Evolutionary conservation across 345 rosid species (phyloP), one percentile per base, ranked within the genome.

Genomic region (Moricandia arvensis): DNA sequence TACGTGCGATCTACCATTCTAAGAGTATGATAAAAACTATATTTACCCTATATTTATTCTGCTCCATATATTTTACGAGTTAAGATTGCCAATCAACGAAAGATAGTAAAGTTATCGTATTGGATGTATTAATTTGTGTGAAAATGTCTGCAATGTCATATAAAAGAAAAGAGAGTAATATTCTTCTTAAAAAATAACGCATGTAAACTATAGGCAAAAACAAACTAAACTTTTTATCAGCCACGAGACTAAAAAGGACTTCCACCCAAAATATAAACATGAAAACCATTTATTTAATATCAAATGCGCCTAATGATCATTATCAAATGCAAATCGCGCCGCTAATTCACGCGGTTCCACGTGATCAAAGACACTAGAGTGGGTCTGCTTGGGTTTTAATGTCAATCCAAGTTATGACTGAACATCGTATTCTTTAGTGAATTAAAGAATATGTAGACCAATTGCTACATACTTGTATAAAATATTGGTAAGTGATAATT

Each of bases 271-370:
- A 47, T 47, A 12, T 26, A 37, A 26, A 61, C 16, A 37, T 26
- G 21, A 62, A 68, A 55, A 47, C 1, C 15, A n/a, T 47, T 13
- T 43, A n/a, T 43, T 24, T 63, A 63, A 59, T 64, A 45, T 43
- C 12, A 68, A 63, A 76, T 37, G 59, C 80, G 63, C 43, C 29
- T 29, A 4, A 29, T 29, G 31, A 29, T 29, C 31, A 29, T 29
- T 29, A 29, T 29, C 31, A 29, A 29, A 29, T 85, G 62, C 85
- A 79, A 79, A 70, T 47, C 30, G 81, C 78, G 79, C 85, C 81
- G 72, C 83, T 76, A 74, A 83, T 66, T 31, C 71, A 74, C 82
- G 82, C 84, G 81, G 80, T 78, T 82, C 79, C 88, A 88, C 90
- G 87, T 88, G 90, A 82, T 70, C 55, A 72, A 33, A 71, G 67